Evolutionary conservation across 192 early-diverging fungal species (phyloP), one percentile per base, ranked within the genome.

Genomic region (Coemansia sp.): DNA sequence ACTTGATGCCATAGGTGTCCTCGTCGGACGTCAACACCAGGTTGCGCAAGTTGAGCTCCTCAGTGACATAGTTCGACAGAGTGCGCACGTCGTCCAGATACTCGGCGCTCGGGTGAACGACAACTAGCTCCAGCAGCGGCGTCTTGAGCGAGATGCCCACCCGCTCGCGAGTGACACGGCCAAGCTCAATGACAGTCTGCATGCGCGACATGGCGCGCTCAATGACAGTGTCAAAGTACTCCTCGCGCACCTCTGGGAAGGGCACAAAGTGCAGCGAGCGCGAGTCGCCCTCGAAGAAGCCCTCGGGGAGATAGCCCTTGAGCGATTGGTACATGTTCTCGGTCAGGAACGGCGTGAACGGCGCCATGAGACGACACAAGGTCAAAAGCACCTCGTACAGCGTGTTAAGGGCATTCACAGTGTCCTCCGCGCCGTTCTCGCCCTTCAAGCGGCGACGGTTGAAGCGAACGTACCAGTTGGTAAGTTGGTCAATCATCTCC

Each of bases 381-480:
- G 94, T 98, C 73, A 90, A 88, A 43, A 99, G 82, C 15, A 99
- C 94, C 79, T 99, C 97, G 74, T 90, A 98, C 60, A 99, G 86
- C 11, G 93, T 91, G 77, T 95, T 94, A 70, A 97, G 83, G n/a
- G 95, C 90, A 53, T 85, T 73, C 19, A 83, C 82, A 8, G 93
- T 86, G 56, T 98, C 95, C 53, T 91, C 93, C 4, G 85, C 56
- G 43, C 97, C 93, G 66, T 89, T 87, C 62, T 98, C 94, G 52
- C 95, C 95, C 85, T 99, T 99, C 68, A 99, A 77, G 55, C 97
- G 88, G 70, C 88, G 90, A 56, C 97, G 92, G 86, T 99, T 99
- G 84, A 97, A 95, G 46, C 95, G 90, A 57, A 99, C 87, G 77
- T 99, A 99, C 95, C 95, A 97, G 82, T 99, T 99, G 52, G 97